Evolutionary conservation across 257 asterid species (phyloP).

Genomic region (Nicotiana tomentosiformis): DNA sequence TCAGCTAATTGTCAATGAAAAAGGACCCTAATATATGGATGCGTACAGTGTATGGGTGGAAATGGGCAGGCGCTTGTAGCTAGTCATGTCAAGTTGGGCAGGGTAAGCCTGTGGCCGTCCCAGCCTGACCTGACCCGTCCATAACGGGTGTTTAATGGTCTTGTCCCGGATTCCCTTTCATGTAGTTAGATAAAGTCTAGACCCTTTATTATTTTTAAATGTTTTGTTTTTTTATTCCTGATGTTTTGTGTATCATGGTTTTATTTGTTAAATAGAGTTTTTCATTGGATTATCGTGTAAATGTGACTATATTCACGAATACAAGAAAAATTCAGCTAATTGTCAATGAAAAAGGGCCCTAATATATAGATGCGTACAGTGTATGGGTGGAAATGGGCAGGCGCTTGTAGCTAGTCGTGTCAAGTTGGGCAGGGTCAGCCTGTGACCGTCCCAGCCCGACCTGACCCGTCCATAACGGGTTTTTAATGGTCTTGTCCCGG

Average conservation of each 20-base stretch:
- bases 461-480: not conserved
- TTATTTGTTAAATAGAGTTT: constrained; percentile 25
- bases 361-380: not conserved
- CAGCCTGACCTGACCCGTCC: not conserved
- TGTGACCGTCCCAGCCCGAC: not conserved
- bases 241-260: not conserved
- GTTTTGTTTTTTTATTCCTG: not conserved
- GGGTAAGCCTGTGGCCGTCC: not conserved
- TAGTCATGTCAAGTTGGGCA: not conserved
- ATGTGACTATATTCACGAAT: not conserved
- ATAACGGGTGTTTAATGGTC: not conserved
- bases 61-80: not conserved
- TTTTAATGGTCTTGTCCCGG: not conserved
- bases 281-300: not conserved
- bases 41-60: not conserved
- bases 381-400: not conserved
- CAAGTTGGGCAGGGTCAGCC: not conserved
- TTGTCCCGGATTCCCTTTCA: not conserved
- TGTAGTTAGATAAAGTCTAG: not conserved
- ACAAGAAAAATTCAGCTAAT: not conserved
- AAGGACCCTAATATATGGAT: not conserved
- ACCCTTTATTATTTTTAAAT: too few species aligned
- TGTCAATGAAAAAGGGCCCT: not conserved
- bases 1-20: not conserved
- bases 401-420: not conserved